Percentiles rank a stretch among this genome's conserved stretches.
These are phyloP conservation scores for Euphorbia schlechtendalii DNA, from an alignment of 441 rosid species.

Conservation along the genomic window DNA sequence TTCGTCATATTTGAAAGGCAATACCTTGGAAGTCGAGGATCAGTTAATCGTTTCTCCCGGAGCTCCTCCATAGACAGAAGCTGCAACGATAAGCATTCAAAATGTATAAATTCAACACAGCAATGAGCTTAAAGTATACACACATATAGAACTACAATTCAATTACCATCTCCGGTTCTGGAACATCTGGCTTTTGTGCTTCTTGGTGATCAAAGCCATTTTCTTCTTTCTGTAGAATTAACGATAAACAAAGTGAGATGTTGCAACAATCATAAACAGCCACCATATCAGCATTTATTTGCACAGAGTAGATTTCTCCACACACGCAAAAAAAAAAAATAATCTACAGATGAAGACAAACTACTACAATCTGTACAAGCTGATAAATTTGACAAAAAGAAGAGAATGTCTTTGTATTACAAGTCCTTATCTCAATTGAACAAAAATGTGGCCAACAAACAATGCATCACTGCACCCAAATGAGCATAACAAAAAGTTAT, in stretches of 20 bases:
- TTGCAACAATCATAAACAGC: slow-evolving; percentile 5
- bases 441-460: background rate
- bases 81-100: slow-evolving; percentile 43
- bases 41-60: slow-evolving; percentile 71
- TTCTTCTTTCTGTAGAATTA: slow-evolving; percentile 55
- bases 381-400: slow-evolving; percentile 2
- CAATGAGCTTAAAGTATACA: slow-evolving; percentile 12
- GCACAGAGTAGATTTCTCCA: background rate
- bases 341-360: background rate
- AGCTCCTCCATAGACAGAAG: slow-evolving; percentile 79
- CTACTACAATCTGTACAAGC: background rate
- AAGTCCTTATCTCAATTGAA: background rate
- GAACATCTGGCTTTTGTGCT: slow-evolving; percentile 57
- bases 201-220: slow-evolving; percentile 76
- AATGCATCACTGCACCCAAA: background rate
- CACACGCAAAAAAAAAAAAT: background rate
- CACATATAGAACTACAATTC: slow-evolving; percentile 12
- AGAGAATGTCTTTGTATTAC: background rate
- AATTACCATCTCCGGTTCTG: slow-evolving; percentile 69
- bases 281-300: background rate
- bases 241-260: slow-evolving; percentile 13
- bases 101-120: slow-evolving; percentile 16
- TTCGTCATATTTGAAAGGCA: slow-evolving; percentile 5
- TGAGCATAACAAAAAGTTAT: background rate
- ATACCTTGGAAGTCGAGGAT: slow-evolving; percentile 82